Conservation (phyloP, 2,329 filamentous ascomycete genomes). For the Beauveria pseudobassiana region DNA sequence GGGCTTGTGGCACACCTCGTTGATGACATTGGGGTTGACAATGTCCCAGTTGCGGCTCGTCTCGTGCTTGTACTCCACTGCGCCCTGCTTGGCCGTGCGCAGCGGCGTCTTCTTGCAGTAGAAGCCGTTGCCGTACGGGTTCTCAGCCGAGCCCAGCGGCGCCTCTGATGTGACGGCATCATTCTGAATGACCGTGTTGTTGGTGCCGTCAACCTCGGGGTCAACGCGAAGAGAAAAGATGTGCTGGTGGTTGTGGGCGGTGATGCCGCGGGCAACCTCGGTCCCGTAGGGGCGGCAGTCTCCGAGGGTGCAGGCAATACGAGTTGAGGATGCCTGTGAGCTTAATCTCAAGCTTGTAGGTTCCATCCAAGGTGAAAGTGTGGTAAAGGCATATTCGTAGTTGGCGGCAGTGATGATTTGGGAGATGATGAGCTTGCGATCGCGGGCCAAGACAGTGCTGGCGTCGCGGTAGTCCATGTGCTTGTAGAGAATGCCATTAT, state of each 20-base stretch:
- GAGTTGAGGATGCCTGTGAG: slow-evolving; percentile 42
- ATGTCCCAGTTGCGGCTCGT: slow-evolving; percentile 35
- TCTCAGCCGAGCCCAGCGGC: slow-evolving; percentile 58
- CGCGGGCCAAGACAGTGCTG: slow-evolving; percentile 48
- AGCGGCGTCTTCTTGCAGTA: slow-evolving; percentile 30
- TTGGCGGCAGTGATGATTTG: slow-evolving; percentile 60
- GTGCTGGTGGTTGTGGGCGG: slow-evolving; percentile 65
- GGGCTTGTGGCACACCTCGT: slow-evolving; percentile 33
- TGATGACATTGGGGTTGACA: slow-evolving; percentile 33
- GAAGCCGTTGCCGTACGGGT: slow-evolving; percentile 70
- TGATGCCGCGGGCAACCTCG: slow-evolving; percentile 53
- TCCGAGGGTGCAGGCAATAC: slow-evolving; percentile 32
- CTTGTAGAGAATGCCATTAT: slow-evolving; percentile 55
- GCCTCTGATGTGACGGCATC: slow-evolving; percentile 56
- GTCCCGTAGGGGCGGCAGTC: slow-evolving; percentile 44
- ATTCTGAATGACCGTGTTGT: slow-evolving; percentile 61
- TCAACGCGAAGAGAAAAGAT: slow-evolving; percentile 62
- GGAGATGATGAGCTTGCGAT: slow-evolving; percentile 53
- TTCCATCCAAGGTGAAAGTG: slow-evolving; percentile 47
- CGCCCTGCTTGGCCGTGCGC: slow-evolving; percentile 17
- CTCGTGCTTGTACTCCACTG: slow-evolving; percentile 20
- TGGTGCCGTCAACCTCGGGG: slow-evolving; percentile 54
- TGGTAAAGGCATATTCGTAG: slow-evolving; percentile 49
- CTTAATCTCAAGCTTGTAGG: slow-evolving; percentile 53
- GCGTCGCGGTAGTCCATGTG: slow-evolving; percentile 56